Evolutionary conservation across 192 early-diverging fungal genomes (phyloP).

Genomic region (Spizellomyces punctatus): DNA sequence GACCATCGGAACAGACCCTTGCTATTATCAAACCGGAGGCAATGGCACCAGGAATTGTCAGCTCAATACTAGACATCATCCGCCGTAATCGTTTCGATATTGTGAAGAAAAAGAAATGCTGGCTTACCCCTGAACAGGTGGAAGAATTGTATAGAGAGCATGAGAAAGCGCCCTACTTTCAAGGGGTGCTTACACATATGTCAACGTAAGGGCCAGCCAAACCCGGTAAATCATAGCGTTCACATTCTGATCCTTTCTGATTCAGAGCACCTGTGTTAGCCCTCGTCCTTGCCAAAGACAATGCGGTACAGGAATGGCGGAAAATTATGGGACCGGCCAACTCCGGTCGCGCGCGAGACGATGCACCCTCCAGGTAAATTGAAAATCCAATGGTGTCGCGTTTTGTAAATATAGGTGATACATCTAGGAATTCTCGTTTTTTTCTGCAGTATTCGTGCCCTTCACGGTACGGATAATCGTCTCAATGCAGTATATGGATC

Average conservation of each 20-base stretch:
- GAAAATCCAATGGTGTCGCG: slow-evolving; percentile 3
- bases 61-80: slow-evolving; percentile 48
- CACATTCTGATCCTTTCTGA: background rate
- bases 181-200: slow-evolving; percentile 47
- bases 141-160: slow-evolving; percentile 59
- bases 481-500: slow-evolving; percentile 63
- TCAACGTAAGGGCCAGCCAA: slow-evolving; percentile 41
- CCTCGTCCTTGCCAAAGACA: slow-evolving; percentile 50
- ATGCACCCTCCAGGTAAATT: slow-evolving; percentile 49
- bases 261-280: slow-evolving; percentile 52
- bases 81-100: slow-evolving; percentile 53
- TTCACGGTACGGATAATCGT: slow-evolving; percentile 55
- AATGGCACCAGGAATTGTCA: slow-evolving; percentile 51
- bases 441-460: slow-evolving; percentile 46
- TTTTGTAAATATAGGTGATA: background rate
- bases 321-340: slow-evolving; percentile 59
- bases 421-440: no score
- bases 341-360: slow-evolving; percentile 46
- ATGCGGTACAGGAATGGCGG: slow-evolving; percentile 53
- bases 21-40: slow-evolving; percentile 69
- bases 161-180: slow-evolving; percentile 51
- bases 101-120: slow-evolving; percentile 50
- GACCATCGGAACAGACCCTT: slow-evolving; percentile 45
- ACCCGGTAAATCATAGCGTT: background rate
- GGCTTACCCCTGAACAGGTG: slow-evolving; percentile 50